Evolutionary conservation across 2,329 filamentous ascomycete species (phyloP), one percentile per base, ranked within the genome.

Genomic region (Hypoxylon sp.): DNA sequence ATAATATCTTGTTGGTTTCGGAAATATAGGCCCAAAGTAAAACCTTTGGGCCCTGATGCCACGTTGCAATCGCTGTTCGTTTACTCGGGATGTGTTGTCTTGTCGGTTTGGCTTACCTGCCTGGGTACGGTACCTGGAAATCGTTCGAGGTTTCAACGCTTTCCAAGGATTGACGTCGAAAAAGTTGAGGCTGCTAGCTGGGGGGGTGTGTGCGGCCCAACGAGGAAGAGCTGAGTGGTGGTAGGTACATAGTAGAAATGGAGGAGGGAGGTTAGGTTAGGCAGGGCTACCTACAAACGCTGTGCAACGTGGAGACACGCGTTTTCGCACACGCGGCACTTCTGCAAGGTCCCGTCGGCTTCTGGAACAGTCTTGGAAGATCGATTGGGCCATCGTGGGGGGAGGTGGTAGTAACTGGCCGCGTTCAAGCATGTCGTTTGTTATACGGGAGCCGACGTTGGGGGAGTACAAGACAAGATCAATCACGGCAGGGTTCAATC

Each of bases 271-370:
- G 35, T 55, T 40, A 58, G 38, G 47, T 45, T 57, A 60, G 53
- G 63, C 61, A 66, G 54, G 56, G 62, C 55, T 60, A 61, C 55
- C 46, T 59, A 51, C 56, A 63, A 51, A 50, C 38, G 63, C 50
- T 31, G 63, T 64, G 63, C 59, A 55, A 66, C 57, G 49, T 53
- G 55, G 58, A 44, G 47, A 58, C 42, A 56, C 49, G 41, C 50
- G 54, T 53, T 54, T 54, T 50, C 37, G 51, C 48, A 58, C 51
- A 54, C 55, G 61, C 53, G 56, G 53, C 57, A 44, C 35, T 29
- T 12, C 51, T 65, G 64, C 62, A 66, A 64, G 62, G 63, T 61
- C 60, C 64, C 61, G 64, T 57, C 52, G 37, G 48, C 51, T 59
- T 57, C 55, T 61, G 51, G 60, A 61, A 64, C 55, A n/a, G 46